Percentiles rank a stretch among this genome's conserved stretches.
phyloP scores from a whole-genome alignment of 2,329 filamentous ascomycete species.

The Stagonosporopsis vannaccii region DNA sequence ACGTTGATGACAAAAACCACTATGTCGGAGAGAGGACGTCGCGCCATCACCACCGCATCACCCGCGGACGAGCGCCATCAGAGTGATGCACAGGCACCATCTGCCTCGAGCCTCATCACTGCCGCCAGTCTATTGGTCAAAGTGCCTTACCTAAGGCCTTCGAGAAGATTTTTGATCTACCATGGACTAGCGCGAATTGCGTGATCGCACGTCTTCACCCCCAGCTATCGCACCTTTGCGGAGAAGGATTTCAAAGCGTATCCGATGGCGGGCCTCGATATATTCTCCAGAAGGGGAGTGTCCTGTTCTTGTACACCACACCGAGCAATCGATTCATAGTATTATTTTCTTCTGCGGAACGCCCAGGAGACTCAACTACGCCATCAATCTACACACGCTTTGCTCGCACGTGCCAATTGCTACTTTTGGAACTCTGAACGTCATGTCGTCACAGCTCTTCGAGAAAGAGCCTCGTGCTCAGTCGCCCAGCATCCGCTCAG shows the following conservation, averaged over 20 bases:
- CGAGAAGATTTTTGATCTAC: conserved; percentile 32
- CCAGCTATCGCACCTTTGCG: conserved; percentile 36
- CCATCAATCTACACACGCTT: conserved; percentile 16
- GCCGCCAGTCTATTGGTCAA: conserved; percentile 29
- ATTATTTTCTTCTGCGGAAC: conserved; percentile 28
- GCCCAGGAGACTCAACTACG: conserved; percentile 18
- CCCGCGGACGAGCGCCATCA: conserved; percentile 17
- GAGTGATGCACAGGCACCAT: conserved; percentile 15
- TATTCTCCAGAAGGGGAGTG: conserved; percentile 33
- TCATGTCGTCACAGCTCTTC: conserved; percentile 42
- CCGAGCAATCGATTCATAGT: conserved; percentile 31
- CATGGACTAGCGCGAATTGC: conserved; percentile 42
- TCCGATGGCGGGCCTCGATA: conserved; percentile 39
- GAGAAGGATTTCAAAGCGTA: conserved; percentile 41
- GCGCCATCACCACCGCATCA: conserved; percentile 16
- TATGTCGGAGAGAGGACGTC: conserved; percentile 12
- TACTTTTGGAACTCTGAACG: conserved; percentile 13
- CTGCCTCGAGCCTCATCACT: conserved; percentile 10
- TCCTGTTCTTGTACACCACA: conserved; percentile 27
- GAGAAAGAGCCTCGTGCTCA: conserved; percentile 36
- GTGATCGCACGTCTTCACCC: conserved; percentile 44
- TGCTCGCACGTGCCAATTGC: conserved; percentile 32
- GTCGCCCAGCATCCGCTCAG: conserved; percentile 54
- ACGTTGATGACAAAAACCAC: conserved; percentile 21
- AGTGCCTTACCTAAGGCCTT: conserved; percentile 29